Percentiles rank a stretch among this genome's conserved stretches.
These are phyloP conservation scores for Tetrapisispora fleetii DNA, from an alignment of 805 yeast species.

Conservation along the genomic window DNA sequence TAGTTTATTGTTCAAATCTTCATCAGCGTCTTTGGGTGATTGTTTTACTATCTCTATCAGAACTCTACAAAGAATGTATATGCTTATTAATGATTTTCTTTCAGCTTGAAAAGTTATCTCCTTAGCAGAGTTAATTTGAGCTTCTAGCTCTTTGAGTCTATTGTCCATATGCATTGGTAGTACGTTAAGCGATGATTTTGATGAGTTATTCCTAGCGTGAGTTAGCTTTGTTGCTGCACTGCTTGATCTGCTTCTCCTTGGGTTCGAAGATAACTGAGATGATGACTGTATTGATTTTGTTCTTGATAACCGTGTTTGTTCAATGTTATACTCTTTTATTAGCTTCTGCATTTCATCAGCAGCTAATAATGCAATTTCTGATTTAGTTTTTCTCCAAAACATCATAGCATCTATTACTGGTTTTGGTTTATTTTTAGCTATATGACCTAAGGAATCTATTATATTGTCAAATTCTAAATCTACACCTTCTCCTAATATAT, in stretches of 20 bases:
- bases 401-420: conserved; percentile 95
- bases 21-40: conserved; percentile 65
- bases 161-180: conserved; percentile 37
- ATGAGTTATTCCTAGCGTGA: conserved; percentile 44
- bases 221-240: conserved; percentile 29
- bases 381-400: conserved; percentile 95
- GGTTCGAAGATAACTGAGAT: conserved; percentile 3
- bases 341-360: conserved; percentile 42
- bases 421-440: conserved; percentile 82
- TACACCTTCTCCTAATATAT: conserved; percentile 71
- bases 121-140: conserved; percentile 36
- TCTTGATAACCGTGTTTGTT: conserved; percentile 6
- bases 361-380: conserved; percentile 69
- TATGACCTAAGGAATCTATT: conserved; percentile 77
- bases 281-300: background rate
- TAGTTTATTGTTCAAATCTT: conserved; percentile 67
- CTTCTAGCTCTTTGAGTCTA: conserved; percentile 41
- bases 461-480: conserved; percentile 83
- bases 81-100: conserved; percentile 74
- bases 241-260: conserved; percentile 21
- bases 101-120: conserved; percentile 76
- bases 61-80: conserved; percentile 83
- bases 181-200: conserved; percentile 30
- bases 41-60: conserved; percentile 87
- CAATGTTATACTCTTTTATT: conserved; percentile 28